These are phyloP conservation scores for Fagopyrum homotropicum DNA, from an alignment of 148 eudicot species.

Conservation along the genomic window DNA sequence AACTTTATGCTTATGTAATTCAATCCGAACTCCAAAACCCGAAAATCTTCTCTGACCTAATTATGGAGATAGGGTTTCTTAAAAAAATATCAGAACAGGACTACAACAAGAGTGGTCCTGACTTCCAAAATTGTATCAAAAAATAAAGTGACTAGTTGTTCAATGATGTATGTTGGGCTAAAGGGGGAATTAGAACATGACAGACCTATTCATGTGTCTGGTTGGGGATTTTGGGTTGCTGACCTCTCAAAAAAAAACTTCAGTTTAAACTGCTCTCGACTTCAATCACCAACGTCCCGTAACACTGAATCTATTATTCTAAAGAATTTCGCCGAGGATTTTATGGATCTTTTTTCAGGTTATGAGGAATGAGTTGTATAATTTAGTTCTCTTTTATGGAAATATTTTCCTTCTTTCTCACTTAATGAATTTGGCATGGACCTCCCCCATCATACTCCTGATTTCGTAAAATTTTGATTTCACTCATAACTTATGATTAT, in stretches of 20 bases:
- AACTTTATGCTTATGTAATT: neutral
- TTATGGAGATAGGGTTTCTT: neutral
- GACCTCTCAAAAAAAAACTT: neutral
- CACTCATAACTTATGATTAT: neutral
- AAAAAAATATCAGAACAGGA: neutral
- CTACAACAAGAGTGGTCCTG: neutral
- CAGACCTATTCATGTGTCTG: neutral
- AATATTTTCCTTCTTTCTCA: neutral
- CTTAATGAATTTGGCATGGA: neutral
- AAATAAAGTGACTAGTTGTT: neutral
- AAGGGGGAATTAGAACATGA: conserved; percentile 1
- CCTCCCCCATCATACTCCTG: neutral
- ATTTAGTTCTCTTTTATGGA: neutral
- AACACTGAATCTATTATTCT: neutral
- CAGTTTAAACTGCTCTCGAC: neutral
- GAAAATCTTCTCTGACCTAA: neutral
- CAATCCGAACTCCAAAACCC: neutral
- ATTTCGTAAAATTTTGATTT: neutral
- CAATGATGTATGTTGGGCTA: neutral
- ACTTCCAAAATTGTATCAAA: neutral
- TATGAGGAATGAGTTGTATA: neutral
- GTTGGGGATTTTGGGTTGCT: neutral
- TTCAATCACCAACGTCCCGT: neutral
- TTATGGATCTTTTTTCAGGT: neutral
- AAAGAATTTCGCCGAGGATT: too few relatives aligned